Evolutionary conservation across 257 asterid genomes (phyloP).

Genomic region (Oldenlandia corymbosa): DNA sequence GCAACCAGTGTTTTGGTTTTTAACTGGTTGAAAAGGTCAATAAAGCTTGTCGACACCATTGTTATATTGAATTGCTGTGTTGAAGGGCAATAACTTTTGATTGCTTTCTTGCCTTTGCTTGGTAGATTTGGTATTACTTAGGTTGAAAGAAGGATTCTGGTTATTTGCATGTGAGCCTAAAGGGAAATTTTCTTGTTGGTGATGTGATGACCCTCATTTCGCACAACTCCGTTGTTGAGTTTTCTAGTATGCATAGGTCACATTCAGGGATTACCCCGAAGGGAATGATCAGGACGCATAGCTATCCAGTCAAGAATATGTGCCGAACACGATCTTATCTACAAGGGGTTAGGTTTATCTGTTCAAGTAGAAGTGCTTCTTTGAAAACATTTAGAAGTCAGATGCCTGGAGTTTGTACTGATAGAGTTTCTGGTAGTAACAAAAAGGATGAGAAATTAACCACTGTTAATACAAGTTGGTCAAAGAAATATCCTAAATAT

Average conservation of each 20-base stretch:
- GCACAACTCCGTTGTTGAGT: slow-evolving; percentile 35
- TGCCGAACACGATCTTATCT: slow-evolving; percentile 19
- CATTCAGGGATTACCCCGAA: slow-evolving; percentile 27
- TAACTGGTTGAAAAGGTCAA: neutral
- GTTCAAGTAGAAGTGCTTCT: slow-evolving; percentile 24
- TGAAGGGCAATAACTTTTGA: slow-evolving; percentile 3
- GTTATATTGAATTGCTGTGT: neutral
- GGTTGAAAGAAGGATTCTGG: neutral
- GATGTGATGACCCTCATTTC: slow-evolving; percentile 20
- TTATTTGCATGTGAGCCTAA: slow-evolving; percentile 9
- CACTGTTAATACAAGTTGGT: slow-evolving; percentile 19
- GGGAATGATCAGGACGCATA: slow-evolving; percentile 21
- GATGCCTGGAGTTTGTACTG: slow-evolving; percentile 33
- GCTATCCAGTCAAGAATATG: slow-evolving; percentile 19
- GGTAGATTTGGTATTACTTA: neutral
- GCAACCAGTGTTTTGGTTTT: neutral
- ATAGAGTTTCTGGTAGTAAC: slow-evolving; percentile 24
- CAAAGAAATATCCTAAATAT: slow-evolving; percentile 29
- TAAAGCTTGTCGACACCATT: neutral
- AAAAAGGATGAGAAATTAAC: slow-evolving; percentile 26
- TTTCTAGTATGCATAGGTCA: slow-evolving; percentile 26
- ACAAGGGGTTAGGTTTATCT: slow-evolving; percentile 22
- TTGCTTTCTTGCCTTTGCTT: neutral
- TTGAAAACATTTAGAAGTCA: slow-evolving; percentile 32
- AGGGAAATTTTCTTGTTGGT: slow-evolving; percentile 6